Base-by-base conservation (phyloP, 1,139 yeast species). In the Sugiyamaella neomexicana region DNA sequence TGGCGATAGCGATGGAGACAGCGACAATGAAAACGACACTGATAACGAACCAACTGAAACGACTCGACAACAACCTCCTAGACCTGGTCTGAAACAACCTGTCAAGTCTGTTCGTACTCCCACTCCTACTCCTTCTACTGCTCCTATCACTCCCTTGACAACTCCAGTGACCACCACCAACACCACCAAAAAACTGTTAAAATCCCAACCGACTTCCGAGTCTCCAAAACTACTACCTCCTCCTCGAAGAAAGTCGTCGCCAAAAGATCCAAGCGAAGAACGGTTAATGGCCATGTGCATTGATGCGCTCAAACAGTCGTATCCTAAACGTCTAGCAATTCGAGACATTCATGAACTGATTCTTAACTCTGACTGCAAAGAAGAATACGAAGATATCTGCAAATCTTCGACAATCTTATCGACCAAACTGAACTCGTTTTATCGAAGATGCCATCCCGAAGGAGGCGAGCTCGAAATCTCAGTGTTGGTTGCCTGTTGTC, bases 381-480 rank as follows among this genome's bases (percentile, higher is more conserved):
- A 32, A 10, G 54, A 37, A 13, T 50, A 46, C 37, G 46, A 45
- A 27, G 54, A 46, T 2, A 45, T 58, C 46, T 66, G 66, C 49
- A 59, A 64, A 48, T 62, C 71, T 15, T 65, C 70, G n/a, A 64
- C 69, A 1, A 62, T 68, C 23, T 58, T 68, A 36, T 68, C 72
- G 16, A 68, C 72, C 4, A 68, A 68, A 53, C 63, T 68, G 36
- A 68, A 68, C 55, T 65, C 70, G 15, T 63, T 67, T 34, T 68
- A 65, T 55, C 62, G 72, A 8, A 55, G 70, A 27, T 61, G 65
- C 47, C 69, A 68, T 54, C 44, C 55, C 1, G 45, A 34, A 16
- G 25, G 32, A n/a, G 48, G 48, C 17, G 46, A 42, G 31, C 38
- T 54, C 17, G 51, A 46, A 17, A 46, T 46, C 23, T 20, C 42